Evolutionary conservation across 805 yeast species (phyloP), one percentile per base, ranked within the genome.

Genomic region (Saccharomycopsis babjevae): DNA sequence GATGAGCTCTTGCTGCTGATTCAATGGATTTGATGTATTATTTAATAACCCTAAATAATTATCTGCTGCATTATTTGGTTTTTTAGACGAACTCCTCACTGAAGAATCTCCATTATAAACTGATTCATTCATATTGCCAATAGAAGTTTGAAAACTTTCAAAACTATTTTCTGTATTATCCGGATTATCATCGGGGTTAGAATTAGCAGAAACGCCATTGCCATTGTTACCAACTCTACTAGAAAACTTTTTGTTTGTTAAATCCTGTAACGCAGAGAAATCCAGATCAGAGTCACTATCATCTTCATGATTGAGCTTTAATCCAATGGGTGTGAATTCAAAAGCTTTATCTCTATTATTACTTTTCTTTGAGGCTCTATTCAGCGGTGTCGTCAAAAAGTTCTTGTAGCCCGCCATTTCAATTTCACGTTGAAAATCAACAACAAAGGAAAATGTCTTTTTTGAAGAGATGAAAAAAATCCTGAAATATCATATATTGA

Each of bases 1-100:
- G 11, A 69, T 62, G 50, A 69, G 62, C 52, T 68, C 68, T 59
- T 70, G 69, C 63, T 71, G 73, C 42, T 67, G 71, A 54, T 65
- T 68, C 16, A 71, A 67, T 3, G 74, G 72, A 58, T 71, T 57
- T 13, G 65, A 60, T 11, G 50, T 52, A 54, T 60, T 40, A 4
- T 43, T 54, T 20, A 60, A 52, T 20, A 60, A 43, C 20, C 54
- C 50, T n/a, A 36, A 25, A 34, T 58, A 58, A 20, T 58, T 25
- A 20, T 25, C 34, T 2, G 22, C 18, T 18, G 28, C 20, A 1
- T 40, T 57, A 15, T 30, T 46, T 16, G 15, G 5, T n/a, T 32
- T 40, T 11, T 25, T 38, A 1, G 42, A 20, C 11, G 54, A 54
- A 43, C 10, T 46, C 52, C 52, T 46, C 52, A 46, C 52, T 46